phyloP scores from a whole-genome alignment of 768 basidiomycete species.

The Lentinus brumalis region DNA sequence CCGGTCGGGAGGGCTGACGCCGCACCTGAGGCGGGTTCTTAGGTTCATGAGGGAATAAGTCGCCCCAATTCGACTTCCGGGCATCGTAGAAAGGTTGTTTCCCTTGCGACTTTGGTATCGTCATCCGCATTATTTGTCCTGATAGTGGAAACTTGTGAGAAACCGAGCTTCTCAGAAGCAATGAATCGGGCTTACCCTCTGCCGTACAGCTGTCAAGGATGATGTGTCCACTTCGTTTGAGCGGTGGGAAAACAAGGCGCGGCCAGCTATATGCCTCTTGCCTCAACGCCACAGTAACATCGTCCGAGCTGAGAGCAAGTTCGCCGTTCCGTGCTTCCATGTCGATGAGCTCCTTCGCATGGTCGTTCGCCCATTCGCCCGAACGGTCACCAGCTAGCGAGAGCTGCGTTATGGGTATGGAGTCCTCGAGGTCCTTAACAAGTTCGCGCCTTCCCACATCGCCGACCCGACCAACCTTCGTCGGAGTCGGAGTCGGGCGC shows the following conservation, averaged over 20 bases:
- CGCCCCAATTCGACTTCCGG: conserved; percentile 92
- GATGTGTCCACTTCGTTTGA: conserved; percentile 90
- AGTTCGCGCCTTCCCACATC: conserved; percentile 51
- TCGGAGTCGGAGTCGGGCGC: conserved; percentile 49
- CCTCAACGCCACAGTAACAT: conserved; percentile 58
- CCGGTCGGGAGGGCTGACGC: conserved; percentile 40
- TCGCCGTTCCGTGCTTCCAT: conserved; percentile 2
- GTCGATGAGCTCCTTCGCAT: background rate
- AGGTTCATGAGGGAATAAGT: conserved; percentile 88
- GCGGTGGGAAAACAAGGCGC: conserved; percentile 86
- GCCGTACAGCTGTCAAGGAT: conserved; percentile 86
- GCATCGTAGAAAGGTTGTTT: conserved; percentile 95
- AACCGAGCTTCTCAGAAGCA: background rate
- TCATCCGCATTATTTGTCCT: conserved; percentile 93
- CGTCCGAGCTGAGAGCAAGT: conserved; percentile 25
- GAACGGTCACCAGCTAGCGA: conserved; percentile 22
- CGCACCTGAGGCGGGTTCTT: conserved; percentile 78
- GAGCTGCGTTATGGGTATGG: conserved; percentile 22
- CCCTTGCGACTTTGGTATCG: conserved; percentile 92
- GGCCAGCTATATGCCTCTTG: conserved; percentile 88
- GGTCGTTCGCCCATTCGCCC: conserved; percentile 13
- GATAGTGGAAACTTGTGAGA: conserved; percentile 2
- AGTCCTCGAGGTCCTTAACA: conserved; percentile 33
- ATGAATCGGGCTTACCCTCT: conserved; percentile 54
- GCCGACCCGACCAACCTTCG: conserved; percentile 53